Evolutionary conservation across 73 alveolate genomes (phyloP).

Genomic region (Uronychia setigera): DNA sequence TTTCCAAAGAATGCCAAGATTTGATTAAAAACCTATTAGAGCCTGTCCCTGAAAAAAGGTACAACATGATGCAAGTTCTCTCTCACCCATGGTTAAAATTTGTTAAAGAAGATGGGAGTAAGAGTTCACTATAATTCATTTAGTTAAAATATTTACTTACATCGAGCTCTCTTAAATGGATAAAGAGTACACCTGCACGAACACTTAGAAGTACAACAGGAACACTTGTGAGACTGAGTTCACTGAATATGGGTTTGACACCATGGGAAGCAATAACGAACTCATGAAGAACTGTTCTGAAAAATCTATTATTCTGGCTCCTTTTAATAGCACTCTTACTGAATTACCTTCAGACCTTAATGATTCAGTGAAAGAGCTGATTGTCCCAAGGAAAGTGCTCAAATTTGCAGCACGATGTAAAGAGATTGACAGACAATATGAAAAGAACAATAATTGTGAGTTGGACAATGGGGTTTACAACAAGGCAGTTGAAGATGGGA

Average conservation of each 20-base stretch:
- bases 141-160: not conserved
- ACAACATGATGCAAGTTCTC: constrained; percentile 66
- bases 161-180: not conserved
- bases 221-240: constrained; percentile 3
- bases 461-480: constrained; percentile 31
- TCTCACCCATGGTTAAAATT: constrained; percentile 80
- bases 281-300: constrained; percentile 12
- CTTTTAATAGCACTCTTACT: constrained; percentile 3
- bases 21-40: constrained; percentile 65
- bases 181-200: not conserved
- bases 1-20: constrained; percentile 70
- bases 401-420: constrained; percentile 21
- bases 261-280: constrained; percentile 1
- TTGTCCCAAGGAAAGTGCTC: constrained; percentile 33
- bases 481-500: not conserved
- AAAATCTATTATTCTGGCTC: constrained; percentile 12
- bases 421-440: constrained; percentile 45
- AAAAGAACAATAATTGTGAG: constrained; percentile 29
- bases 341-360: not conserved
- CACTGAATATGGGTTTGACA: constrained; percentile 57
- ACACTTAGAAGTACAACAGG: not conserved
- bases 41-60: constrained; percentile 72
- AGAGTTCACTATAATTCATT: not conserved
- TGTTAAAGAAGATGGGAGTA: constrained; percentile 32
- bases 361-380: constrained; percentile 13